Conservation (phyloP, 441 rosid species). For the Eugenia klotzschiana region DNA sequence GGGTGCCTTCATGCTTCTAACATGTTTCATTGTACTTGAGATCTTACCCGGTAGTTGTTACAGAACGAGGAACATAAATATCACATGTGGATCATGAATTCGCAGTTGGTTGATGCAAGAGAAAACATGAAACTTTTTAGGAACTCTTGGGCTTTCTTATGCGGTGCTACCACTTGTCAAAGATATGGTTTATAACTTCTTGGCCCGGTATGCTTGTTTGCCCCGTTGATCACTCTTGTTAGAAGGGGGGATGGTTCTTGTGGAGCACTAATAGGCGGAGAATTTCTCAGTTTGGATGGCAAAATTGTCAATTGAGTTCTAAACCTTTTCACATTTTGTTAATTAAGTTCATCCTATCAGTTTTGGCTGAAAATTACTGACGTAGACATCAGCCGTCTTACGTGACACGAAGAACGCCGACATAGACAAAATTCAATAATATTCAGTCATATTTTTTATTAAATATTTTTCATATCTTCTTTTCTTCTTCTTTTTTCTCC, state of each 20-base stretch:
- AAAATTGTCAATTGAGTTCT: too few relatives aligned
- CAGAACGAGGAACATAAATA: not conserved
- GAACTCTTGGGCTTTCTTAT: not conserved
- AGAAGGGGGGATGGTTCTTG: not conserved
- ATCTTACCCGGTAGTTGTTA: not conserved
- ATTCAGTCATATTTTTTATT: too few relatives aligned
- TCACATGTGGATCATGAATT: not conserved
- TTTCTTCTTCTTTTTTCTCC: too few relatives aligned
- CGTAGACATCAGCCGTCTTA: rapidly evolving
- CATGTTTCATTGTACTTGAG: not conserved
- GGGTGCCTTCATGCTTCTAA: not conserved
- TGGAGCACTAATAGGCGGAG: not conserved
- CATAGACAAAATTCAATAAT: too few relatives aligned
- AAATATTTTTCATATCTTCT: too few relatives aligned
- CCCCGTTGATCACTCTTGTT: not conserved
- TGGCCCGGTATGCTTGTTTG: not conserved
- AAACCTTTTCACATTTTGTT: too few relatives aligned
- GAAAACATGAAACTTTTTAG: not conserved
- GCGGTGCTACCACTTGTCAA: not conserved
- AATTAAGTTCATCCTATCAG: rapidly evolving
- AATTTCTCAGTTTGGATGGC: not conserved
- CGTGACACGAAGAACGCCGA: rapidly evolving
- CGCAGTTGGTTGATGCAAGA: not conserved
- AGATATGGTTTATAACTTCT: not conserved
- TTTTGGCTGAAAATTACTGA: too few relatives aligned